Evolutionary conservation across 2,329 filamentous ascomycete genomes (phyloP).

Genomic region (Colletotrichum trifolii): DNA sequence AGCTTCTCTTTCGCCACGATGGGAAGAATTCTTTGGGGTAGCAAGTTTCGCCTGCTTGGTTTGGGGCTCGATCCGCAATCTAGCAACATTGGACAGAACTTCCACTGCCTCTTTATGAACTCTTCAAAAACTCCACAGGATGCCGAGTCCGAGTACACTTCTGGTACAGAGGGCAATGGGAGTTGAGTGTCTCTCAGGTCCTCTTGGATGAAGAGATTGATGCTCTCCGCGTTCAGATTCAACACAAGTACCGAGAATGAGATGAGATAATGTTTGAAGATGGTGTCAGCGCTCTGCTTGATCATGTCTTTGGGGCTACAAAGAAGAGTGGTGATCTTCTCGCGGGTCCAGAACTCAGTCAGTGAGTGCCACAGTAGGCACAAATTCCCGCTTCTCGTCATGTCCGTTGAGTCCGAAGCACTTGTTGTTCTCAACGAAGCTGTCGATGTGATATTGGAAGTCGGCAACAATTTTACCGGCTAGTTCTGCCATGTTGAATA

Average conservation of each 20-base stretch:
- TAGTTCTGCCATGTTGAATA: neutral
- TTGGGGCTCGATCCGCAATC: neutral
- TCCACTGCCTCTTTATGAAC: slow-evolving; percentile 12
- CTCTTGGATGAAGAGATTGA: neutral
- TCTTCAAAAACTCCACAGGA: neutral
- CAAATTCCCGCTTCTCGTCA: neutral
- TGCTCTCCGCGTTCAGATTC: neutral
- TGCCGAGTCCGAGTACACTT: neutral
- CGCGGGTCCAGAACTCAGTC: neutral
- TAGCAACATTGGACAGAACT: neutral
- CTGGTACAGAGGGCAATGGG: neutral
- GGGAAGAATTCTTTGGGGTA: neutral
- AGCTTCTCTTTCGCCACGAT: neutral
- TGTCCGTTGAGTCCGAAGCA: neutral
- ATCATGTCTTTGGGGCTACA: neutral
- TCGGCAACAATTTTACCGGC: neutral
- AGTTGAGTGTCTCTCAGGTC: neutral
- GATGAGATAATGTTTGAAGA: neutral
- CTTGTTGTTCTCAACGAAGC: neutral
- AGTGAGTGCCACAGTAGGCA: neutral
- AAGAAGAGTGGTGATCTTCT: neutral
- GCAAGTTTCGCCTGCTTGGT: neutral
- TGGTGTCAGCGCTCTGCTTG: neutral
- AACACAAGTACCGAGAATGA: neutral
- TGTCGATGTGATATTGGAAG: neutral